A percentile compares a stretch with the other conserved stretches of the same genome.
These are phyloP conservation scores for Heliamphora pulchella DNA, from an alignment of 179 eudicot species.

Conservation along the genomic window DNA sequence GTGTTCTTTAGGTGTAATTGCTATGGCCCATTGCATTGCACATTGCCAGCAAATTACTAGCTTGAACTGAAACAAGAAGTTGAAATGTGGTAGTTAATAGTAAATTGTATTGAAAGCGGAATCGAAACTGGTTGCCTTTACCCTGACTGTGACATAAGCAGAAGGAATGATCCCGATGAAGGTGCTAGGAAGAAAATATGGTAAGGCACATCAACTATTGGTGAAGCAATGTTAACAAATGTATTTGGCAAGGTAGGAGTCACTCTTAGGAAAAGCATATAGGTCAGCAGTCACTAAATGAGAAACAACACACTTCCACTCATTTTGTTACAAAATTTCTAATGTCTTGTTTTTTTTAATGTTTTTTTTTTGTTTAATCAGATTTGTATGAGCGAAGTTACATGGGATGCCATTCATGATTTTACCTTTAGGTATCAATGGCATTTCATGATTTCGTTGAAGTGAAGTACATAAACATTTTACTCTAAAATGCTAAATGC, in stretches of 20 bases:
- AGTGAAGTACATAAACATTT: neutral
- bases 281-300: constrained; percentile 76
- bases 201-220: constrained; percentile 86
- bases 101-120: too few relatives aligned
- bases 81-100: too few relatives aligned
- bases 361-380: neutral
- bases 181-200: constrained; percentile 84
- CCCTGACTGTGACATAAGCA: constrained; percentile 87
- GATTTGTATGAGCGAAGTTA: neutral
- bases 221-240: constrained; percentile 85
- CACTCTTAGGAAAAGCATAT: constrained; percentile 89
- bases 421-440: too few relatives aligned
- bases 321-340: too few relatives aligned
- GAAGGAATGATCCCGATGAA: constrained; percentile 78
- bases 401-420: neutral
- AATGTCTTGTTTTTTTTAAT: neutral
- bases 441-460: neutral
- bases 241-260: constrained; percentile 92
- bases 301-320: too few relatives aligned
- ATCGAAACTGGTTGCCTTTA: too few relatives aligned
- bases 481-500: neutral
- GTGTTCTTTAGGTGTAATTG: too few relatives aligned
- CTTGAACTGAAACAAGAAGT: too few relatives aligned
- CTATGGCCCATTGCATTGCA: too few relatives aligned
- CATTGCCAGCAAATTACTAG: too few relatives aligned